Base-by-base conservation (phyloP, 345 rosid genomes). In the Sisymbrium altissimum region DNA sequence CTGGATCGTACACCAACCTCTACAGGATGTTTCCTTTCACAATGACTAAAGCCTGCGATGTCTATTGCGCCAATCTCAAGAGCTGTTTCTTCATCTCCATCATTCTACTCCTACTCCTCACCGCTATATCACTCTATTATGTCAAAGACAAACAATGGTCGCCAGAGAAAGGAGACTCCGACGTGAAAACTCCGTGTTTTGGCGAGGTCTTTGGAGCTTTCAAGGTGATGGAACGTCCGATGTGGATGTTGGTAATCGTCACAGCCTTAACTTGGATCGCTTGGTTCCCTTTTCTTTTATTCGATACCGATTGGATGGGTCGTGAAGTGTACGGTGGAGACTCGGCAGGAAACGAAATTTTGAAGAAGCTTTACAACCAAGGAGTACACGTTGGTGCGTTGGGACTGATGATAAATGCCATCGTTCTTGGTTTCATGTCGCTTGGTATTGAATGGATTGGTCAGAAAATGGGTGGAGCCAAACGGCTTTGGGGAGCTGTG, bases 281-380 rank as follows among this genome's bases (percentile, higher is more conserved):
- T 0, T 93, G 98, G 98, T 89, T 92, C 23, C 98, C 98, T 1
- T 92, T 92, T 78, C 65, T 90, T 55, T 59, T 89, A 30, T 90
- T 77, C 67, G 93, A 89, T 71, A 92, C 97, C 1, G 97, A 92
- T 39, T 92, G 96, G 98, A 81, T 88, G 91, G 98, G 94, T 44
- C 77, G 87, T 19, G 92, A 92, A 77, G 88, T 92, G 36, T 92
- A 83, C 83, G 94, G 96, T 3, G 97, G 97, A 1, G 73, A 71
- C 19, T 72, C 89, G 0, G 38, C 38, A 1, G 89, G 92, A 4
- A 30, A 32, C 0, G 44, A 39, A 7, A 19, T 29, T 4, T 6
- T 62, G 45, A 63, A 72, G 69, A 63, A 18, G 2, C 43, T 86
- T 46, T 92, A 90, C 39, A 84, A 85, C 15, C 57, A 30, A 2